Base-by-base conservation (phyloP, 192 early-diverging fungal genomes). In the Linnemannia elongata region DNA sequence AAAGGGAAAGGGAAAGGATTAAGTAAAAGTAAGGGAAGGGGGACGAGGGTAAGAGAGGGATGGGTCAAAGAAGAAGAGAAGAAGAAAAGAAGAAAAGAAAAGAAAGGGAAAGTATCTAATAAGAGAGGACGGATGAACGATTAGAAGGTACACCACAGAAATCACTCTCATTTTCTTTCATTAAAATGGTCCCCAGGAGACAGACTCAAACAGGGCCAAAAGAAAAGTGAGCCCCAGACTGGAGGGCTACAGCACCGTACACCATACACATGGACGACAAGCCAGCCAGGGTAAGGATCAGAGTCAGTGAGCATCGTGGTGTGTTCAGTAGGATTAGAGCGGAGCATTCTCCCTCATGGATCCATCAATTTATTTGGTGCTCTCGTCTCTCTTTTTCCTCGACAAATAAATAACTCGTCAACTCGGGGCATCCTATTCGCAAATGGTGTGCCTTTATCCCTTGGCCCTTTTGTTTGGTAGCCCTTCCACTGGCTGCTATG, bases 61-160 rank as follows among this genome's bases (percentile, higher is more conserved):
- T 17, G 47, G 35, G 44, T 68, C 74, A 35, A 74, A 55, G 60
- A 71, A 27, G 57, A 76, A 55, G n/a, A 76, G 75, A 42, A 60
- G 55, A 57, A 42, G 15, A 41, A 22, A 10, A 66, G 4, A 12
- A 45, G 9, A 42, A 15, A 41, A 41, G 30, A 66, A 15, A 13
- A 45, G 27, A 15, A 66, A 66, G 0, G 30, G 12, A 66, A 0
- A 66, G 3, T 22, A 24, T 52, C 49, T 52, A 52, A 52, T 52
- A 52, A 18, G 49, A 33, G 60, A 33, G 30, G 30, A 66, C 12
- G 7, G n/a, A 27, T 60, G 17, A 12, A 60, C 44, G 44, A 45
- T 45, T 45, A 15, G n/a, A 60, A 60, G 10, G 24, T 12, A 33
- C 27, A 15, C 3, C 35, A 66, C 4, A n/a, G 60, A 66, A 9